phyloP scores from a whole-genome alignment of 768 basidiomycete species.

The Hygrocybe punicea region DNA sequence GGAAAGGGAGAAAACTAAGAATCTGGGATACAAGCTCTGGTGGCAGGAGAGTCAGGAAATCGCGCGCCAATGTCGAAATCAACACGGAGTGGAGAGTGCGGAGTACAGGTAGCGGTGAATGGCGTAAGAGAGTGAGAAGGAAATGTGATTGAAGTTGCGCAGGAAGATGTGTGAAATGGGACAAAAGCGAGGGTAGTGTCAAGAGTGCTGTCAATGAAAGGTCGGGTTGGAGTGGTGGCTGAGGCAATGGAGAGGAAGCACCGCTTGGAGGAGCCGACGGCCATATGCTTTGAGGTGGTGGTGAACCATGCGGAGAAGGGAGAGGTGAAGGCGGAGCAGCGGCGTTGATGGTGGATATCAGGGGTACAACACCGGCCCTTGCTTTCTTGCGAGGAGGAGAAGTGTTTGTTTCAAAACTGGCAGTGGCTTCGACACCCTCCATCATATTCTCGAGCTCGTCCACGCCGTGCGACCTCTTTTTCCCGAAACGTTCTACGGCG shows the following conservation, averaged over 20 bases:
- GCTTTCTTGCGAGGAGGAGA: conserved; percentile 78
- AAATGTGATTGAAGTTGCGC: conserved; percentile 87
- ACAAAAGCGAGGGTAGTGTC: conserved; percentile 77
- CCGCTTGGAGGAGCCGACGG: conserved; percentile 80
- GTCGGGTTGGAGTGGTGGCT: conserved; percentile 77
- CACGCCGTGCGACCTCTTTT: conserved; percentile 72
- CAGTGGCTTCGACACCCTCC: conserved; percentile 47
- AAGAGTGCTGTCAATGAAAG: conserved; percentile 78
- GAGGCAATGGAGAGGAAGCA: conserved; percentile 64
- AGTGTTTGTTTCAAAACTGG: conserved; percentile 41
- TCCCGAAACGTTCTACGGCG: conserved; percentile 83
- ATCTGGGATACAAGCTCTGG: conserved; percentile 89
- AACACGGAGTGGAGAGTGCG: conserved; percentile 86
- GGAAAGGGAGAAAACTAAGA: conserved; percentile 78
- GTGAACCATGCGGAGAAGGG: conserved; percentile 83
- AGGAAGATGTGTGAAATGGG: conserved; percentile 78
- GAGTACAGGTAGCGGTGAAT: conserved; percentile 87
- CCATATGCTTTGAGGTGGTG: conserved; percentile 71
- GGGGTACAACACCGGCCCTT: conserved; percentile 55
- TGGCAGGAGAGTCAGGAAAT: conserved; percentile 89
- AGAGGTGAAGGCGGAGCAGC: conserved; percentile 82
- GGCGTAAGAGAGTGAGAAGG: conserved; percentile 86
- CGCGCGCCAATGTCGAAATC: conserved; percentile 86
- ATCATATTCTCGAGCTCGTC: conserved; percentile 43
- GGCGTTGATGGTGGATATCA: conserved; percentile 60